Evolutionary conservation across 192 early-diverging fungal species (phyloP).

Genomic region (Dissophora ornata): DNA sequence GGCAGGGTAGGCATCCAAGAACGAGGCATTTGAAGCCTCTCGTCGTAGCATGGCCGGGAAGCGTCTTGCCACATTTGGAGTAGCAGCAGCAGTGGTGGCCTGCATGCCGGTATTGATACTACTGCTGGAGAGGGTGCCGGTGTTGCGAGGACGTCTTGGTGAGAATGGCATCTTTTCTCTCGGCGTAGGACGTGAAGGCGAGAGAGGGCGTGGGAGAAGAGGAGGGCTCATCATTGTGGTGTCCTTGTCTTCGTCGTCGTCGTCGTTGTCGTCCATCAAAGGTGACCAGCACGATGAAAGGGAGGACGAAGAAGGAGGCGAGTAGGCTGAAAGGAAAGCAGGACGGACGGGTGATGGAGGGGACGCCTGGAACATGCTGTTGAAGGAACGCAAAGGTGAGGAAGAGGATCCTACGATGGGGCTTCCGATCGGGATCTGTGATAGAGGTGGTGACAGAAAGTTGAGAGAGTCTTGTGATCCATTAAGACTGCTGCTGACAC

Average conservation of each 20-base stretch:
- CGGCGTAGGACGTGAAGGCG: conserved; percentile 15
- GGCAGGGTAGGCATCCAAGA: conserved; percentile 31
- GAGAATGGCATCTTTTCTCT: background rate
- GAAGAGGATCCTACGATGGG: background rate
- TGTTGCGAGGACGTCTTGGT: conserved; percentile 31
- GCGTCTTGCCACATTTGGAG: background rate
- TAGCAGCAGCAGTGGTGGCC: background rate
- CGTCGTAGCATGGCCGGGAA: conserved; percentile 36
- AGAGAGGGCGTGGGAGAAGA: background rate
- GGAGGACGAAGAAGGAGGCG: conserved; percentile 25
- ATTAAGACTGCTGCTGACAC: background rate
- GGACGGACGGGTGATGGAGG: conserved; percentile 30
- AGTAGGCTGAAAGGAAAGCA: conserved; percentile 12
- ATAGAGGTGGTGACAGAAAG: background rate
- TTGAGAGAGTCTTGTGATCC: background rate
- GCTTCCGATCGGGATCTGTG: background rate
- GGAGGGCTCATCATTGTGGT: too few relatives aligned
- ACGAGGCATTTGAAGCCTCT: conserved; percentile 38
- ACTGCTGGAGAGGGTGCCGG: background rate
- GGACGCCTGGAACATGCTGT: conserved; percentile 7
- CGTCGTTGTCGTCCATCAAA: conserved; percentile 1
- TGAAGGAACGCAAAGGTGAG: conserved; percentile 2
- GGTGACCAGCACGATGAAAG: conserved; percentile 25
- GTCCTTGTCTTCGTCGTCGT: background rate
- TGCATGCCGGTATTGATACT: background rate